These are phyloP conservation scores for Colletotrichum cereale DNA, from an alignment of 2,329 filamentous ascomycete species.

Conservation along the genomic window DNA sequence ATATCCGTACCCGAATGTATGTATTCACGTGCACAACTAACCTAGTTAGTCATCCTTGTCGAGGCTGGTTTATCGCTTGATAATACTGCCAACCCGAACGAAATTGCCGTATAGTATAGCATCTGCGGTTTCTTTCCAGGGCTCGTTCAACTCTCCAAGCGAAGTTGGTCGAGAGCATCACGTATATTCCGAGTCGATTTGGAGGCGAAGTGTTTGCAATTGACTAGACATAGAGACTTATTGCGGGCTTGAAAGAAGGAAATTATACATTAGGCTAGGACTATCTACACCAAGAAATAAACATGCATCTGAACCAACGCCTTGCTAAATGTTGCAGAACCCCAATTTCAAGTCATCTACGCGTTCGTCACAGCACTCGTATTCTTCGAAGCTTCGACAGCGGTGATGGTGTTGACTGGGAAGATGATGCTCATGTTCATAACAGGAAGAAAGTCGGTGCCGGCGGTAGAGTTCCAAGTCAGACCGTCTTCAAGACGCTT, in stretches of 20 bases:
- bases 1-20: too few relatives aligned
- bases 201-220: too few relatives aligned
- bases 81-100: too few relatives aligned
- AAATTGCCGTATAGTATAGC: too few relatives aligned
- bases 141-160: too few relatives aligned
- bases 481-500: conserved; percentile 10
- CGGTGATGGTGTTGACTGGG: background rate
- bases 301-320: background rate
- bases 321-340: background rate
- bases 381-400: background rate
- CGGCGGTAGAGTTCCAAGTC: conserved; percentile 13
- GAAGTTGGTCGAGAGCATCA: background rate
- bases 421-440: conserved; percentile 6
- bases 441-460: conserved; percentile 2
- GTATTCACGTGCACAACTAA: too few relatives aligned
- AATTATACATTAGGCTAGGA: background rate
- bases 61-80: too few relatives aligned
- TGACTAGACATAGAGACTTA: too few relatives aligned
- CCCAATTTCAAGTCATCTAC: background rate
- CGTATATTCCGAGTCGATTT: background rate
- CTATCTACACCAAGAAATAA: background rate
- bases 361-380: background rate
- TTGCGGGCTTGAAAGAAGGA: background rate
- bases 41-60: too few relatives aligned
- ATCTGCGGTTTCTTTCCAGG: too few relatives aligned